Conservation (phyloP, 768 basidiomycete species). For the Leccinum boreale region DNA sequence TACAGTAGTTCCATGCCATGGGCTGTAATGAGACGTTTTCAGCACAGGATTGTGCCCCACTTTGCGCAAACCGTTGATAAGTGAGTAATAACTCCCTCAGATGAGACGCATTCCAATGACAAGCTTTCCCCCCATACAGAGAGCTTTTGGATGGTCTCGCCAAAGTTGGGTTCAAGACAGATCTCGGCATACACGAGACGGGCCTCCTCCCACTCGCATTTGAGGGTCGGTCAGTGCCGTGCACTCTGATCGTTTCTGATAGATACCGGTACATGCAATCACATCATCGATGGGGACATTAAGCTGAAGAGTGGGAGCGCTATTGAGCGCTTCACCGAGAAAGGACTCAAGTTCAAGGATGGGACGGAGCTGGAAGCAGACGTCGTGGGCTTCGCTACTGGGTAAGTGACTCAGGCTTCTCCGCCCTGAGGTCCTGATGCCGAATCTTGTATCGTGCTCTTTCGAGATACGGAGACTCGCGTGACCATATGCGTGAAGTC, state of each 20-base stretch:
- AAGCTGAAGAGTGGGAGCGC: constrained; percentile 45
- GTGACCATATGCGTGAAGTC: constrained; percentile 38
- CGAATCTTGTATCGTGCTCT: not conserved
- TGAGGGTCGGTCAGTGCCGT: no score
- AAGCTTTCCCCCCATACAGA: constrained; percentile 16
- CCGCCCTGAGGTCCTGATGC: not conserved
- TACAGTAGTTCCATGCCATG: constrained; percentile 16
- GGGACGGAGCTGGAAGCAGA: constrained; percentile 32
- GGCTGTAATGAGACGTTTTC: constrained; percentile 11
- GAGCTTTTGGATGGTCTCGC: constrained; percentile 36
- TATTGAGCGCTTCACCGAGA: constrained; percentile 30
- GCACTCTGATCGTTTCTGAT: not conserved
- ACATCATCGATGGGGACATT: constrained; percentile 47
- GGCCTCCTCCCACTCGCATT: constrained; percentile 30
- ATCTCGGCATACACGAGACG: constrained; percentile 32
- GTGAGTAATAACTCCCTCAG: constrained; percentile 4
- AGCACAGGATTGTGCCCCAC: constrained; percentile 17
- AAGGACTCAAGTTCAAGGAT: constrained; percentile 28
- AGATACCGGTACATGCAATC: constrained; percentile 41
- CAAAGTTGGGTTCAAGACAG: constrained; percentile 37
- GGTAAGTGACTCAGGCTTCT: constrained; percentile 10
- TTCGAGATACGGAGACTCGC: constrained; percentile 45
- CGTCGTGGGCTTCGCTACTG: constrained; percentile 31
- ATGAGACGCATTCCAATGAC: not conserved
- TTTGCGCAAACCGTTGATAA: constrained; percentile 24